These are phyloP conservation scores for Hypoxylon fuscum DNA, from an alignment of 495 filamentous ascomycete species.

Conservation along the genomic window DNA sequence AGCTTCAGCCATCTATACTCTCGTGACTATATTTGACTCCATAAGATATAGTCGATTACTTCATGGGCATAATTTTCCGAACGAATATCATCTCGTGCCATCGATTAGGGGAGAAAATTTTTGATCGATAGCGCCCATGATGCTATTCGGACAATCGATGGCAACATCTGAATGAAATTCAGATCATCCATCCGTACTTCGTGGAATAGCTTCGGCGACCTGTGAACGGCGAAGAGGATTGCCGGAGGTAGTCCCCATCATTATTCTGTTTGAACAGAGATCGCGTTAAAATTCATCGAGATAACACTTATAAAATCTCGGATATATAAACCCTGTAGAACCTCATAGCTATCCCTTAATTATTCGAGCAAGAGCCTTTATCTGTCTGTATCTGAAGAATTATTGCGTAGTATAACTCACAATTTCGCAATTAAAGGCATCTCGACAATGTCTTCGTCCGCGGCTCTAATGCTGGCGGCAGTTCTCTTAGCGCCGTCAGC, in stretches of 20 bases:
- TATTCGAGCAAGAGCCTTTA: background rate
- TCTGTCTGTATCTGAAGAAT: no score
- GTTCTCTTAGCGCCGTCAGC: conserved; percentile 4
- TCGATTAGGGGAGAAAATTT: conserved; percentile 1
- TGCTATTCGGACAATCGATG: conserved; percentile 16
- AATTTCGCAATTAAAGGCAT: no score
- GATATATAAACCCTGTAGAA: conserved; percentile 5
- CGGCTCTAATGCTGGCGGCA: conserved; percentile 3
- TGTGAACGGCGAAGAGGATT: no score
- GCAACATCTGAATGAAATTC: conserved; percentile 19
- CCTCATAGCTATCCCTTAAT: background rate
- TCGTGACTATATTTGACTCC: conserved; percentile 11
- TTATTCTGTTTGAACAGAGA: no score
- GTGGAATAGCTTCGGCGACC: background rate
- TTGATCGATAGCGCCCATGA: conserved; percentile 15
- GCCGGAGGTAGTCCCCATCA: no score
- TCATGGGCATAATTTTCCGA: background rate
- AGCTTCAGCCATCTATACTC: conserved; percentile 8
- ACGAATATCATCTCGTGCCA: background rate
- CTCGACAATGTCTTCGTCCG: conserved; percentile 23
- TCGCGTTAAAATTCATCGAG: no score
- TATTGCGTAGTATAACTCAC: no score
- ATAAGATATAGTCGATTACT: conserved; percentile 13
- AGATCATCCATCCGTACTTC: conserved; percentile 12
- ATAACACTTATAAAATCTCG: no score